phyloP scores from a whole-genome alignment of 2,329 filamentous ascomycete genomes.

The Colletotrichum noveboracense region DNA sequence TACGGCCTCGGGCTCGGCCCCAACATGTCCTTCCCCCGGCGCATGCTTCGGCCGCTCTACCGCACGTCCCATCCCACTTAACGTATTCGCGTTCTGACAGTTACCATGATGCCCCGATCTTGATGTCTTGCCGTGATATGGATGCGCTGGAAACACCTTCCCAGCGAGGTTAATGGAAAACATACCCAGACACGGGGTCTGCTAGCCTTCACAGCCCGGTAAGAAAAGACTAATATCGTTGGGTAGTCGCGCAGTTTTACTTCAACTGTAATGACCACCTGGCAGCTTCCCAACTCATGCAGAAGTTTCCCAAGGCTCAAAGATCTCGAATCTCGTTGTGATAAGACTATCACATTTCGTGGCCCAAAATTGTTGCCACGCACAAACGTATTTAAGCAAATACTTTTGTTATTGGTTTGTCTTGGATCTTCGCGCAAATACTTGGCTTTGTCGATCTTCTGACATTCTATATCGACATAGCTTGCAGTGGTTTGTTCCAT shows the following conservation, averaged over 20 bases:
- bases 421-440: not conserved
- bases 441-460: not conserved
- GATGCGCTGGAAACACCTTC: not conserved
- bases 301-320: not conserved
- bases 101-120: not conserved
- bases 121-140: not conserved
- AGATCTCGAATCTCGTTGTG: not conserved
- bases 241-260: not conserved
- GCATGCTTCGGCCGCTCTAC: not conserved
- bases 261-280: not conserved
- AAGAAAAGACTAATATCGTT: not conserved
- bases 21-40: not conserved
- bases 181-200: not conserved
- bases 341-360: fast-evolving
- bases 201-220: not conserved
- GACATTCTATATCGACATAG: not conserved
- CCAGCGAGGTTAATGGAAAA: not conserved
- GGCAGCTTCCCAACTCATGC: not conserved
- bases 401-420: not conserved
- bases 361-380: not conserved
- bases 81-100: not conserved
- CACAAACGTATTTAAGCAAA: not conserved
- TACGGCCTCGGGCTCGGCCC: not conserved
- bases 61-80: not conserved
- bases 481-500: not conserved